A percentile compares a stretch with the other conserved stretches of the same genome.
phyloP scores from a whole-genome alignment of 345 rosid genomes.

The Camelina hispida region DNA sequence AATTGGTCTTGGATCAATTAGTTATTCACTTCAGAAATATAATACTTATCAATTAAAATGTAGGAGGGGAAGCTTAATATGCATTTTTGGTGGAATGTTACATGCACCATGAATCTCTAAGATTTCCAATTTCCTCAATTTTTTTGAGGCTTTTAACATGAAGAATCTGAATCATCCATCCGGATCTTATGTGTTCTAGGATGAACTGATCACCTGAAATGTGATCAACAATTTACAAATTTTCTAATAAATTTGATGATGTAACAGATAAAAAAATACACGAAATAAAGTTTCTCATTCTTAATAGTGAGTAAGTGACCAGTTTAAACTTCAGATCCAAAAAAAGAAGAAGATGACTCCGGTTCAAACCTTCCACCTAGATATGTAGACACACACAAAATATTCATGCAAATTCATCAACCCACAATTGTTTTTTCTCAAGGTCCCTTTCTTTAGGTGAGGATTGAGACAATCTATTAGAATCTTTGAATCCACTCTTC shows the following conservation, averaged over 20 bases:
- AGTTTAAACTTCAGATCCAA: too few species aligned
- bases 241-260: not conserved
- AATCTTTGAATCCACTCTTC: slow-evolving; percentile 47
- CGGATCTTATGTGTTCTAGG: too few species aligned
- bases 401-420: not conserved
- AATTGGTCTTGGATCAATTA: not conserved
- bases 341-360: not conserved
- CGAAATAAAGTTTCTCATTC: not conserved
- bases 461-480: slow-evolving; percentile 34
- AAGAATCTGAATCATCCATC: too few species aligned
- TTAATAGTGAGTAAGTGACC: not conserved
- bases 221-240: not conserved
- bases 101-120: too few species aligned
- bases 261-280: not conserved
- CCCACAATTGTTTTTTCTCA: slow-evolving; percentile 9
- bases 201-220: not conserved
- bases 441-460: slow-evolving; percentile 43
- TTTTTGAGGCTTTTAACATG: too few species aligned
- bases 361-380: not conserved
- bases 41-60: too few species aligned
- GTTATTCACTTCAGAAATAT: not conserved
- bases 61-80: too few species aligned
- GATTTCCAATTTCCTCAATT: too few species aligned
- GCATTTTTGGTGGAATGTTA: too few species aligned
- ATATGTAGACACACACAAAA: not conserved